Percentiles rank a stretch among this genome's conserved stretches.
These are phyloP conservation scores for Breynia disticha DNA, from an alignment of 441 rosid genomes.

Conservation along the genomic window DNA sequence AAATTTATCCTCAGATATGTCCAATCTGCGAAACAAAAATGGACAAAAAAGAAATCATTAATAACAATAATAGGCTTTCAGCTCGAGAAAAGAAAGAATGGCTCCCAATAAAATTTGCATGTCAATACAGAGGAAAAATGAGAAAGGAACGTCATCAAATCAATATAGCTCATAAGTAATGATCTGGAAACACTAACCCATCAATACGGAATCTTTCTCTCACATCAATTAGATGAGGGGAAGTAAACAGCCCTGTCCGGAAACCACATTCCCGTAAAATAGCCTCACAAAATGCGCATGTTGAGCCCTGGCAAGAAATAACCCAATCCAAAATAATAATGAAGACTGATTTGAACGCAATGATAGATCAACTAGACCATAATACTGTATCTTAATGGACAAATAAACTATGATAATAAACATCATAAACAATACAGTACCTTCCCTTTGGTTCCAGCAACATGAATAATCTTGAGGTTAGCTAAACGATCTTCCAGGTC, in stretches of 20 bases:
- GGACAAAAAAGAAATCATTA: not conserved
- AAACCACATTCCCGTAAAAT: slow-evolving; percentile 77
- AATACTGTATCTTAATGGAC: not conserved
- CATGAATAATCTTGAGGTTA: slow-evolving; percentile 62
- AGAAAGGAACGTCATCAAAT: too few species aligned
- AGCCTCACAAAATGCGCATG: slow-evolving; percentile 79
- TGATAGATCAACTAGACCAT: not conserved
- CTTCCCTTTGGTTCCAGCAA: slow-evolving; percentile 95
- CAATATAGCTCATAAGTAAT: too few species aligned
- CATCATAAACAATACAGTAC: slow-evolving; percentile 18
- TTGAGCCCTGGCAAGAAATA: slow-evolving; percentile 60
- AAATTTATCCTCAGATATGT: slow-evolving; percentile 78
- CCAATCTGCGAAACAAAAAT: slow-evolving; percentile 47
- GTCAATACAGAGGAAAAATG: too few species aligned
- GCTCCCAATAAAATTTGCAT: too few species aligned
- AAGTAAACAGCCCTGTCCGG: slow-evolving; percentile 77
- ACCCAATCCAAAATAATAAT: not conserved
- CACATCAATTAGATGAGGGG: slow-evolving; percentile 92
- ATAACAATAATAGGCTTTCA: not conserved
- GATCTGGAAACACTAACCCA: slow-evolving; percentile 39
- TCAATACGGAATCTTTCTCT: slow-evolving; percentile 76
- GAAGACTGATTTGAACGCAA: slow-evolving; percentile 2
- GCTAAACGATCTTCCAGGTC: slow-evolving; percentile 36
- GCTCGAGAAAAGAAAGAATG: too few species aligned
- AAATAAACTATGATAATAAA: not conserved